These are phyloP conservation scores for Verticillium longisporum DNA, from an alignment of 2,329 filamentous ascomycete genomes.

Conservation along the genomic window DNA sequence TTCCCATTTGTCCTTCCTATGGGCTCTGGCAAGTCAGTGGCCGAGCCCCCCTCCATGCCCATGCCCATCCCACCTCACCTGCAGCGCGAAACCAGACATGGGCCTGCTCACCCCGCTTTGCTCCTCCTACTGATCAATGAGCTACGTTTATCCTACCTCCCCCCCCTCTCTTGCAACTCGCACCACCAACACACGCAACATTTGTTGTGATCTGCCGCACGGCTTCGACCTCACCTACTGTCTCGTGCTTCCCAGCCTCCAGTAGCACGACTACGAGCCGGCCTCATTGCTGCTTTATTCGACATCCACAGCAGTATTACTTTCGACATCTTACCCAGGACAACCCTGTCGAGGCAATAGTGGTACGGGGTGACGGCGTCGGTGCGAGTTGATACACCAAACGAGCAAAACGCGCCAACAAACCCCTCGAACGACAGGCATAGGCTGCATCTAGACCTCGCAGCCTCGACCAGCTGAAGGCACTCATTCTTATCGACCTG, in stretches of 20 bases:
- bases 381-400: neutral
- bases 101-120: neutral
- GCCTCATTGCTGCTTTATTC: neutral
- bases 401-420: neutral
- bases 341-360: neutral
- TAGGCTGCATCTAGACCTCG: neutral
- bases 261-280: neutral
- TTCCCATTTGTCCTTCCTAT: neutral
- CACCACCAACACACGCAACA: neutral
- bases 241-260: neutral
- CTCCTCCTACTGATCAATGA: neutral
- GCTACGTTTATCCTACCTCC: neutral
- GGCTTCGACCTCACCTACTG: neutral
- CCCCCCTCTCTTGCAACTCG: neutral
- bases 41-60: neutral
- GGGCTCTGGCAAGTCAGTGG: neutral
- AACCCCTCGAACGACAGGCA: neutral
- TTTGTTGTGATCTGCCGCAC: neutral
- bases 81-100: neutral
- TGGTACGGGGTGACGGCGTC: neutral
- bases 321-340: neutral
- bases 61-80: neutral
- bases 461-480: neutral
- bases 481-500: neutral
- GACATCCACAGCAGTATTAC: neutral